Percentiles rank a stretch among this genome's conserved stretches.
Conservation (phyloP, 345 rosid species). For the Citrus australasica region DNA sequence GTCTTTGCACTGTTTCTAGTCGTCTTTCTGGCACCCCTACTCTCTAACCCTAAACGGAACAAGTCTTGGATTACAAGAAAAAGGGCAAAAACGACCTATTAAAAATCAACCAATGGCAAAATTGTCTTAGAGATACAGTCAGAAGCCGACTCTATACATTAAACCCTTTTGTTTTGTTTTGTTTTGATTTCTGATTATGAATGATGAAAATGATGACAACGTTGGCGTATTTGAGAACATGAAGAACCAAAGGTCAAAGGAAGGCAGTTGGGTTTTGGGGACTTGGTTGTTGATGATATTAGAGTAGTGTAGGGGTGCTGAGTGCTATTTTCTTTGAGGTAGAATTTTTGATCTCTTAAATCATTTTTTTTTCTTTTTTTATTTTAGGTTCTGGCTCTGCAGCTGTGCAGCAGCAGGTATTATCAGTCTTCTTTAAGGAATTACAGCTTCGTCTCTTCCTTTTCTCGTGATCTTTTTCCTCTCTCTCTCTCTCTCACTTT, state of each 20-base stretch:
- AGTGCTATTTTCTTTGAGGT: slow-evolving; percentile 19
- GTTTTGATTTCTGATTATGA: slow-evolving; percentile 14
- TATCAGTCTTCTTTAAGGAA: slow-evolving; percentile 41
- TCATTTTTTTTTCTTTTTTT: neutral
- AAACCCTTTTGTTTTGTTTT: neutral
- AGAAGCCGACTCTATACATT: neutral
- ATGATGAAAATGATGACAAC: slow-evolving; percentile 32
- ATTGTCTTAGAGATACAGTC: neutral
- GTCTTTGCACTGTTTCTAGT: neutral
- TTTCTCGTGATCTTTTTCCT: slow-evolving; percentile 37
- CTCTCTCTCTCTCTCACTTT: neutral
- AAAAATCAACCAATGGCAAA: neutral
- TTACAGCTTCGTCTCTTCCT: slow-evolving; percentile 44
- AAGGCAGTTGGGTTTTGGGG: slow-evolving; percentile 44
- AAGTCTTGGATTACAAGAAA: neutral
- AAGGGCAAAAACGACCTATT: neutral
- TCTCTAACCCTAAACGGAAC: no score
- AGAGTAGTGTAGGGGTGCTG: slow-evolving; percentile 29
- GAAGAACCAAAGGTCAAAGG: slow-evolving; percentile 63
- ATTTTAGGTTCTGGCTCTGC: slow-evolving; percentile 1
- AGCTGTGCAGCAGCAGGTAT: slow-evolving; percentile 19
- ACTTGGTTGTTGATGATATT: neutral
- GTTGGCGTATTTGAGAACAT: slow-evolving; percentile 22
- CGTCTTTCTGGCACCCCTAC: neutral
- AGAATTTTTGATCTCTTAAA: neutral